phyloP scores from a whole-genome alignment of 2,329 filamentous ascomycete species.

The Chrysoporthe cubensis region DNA sequence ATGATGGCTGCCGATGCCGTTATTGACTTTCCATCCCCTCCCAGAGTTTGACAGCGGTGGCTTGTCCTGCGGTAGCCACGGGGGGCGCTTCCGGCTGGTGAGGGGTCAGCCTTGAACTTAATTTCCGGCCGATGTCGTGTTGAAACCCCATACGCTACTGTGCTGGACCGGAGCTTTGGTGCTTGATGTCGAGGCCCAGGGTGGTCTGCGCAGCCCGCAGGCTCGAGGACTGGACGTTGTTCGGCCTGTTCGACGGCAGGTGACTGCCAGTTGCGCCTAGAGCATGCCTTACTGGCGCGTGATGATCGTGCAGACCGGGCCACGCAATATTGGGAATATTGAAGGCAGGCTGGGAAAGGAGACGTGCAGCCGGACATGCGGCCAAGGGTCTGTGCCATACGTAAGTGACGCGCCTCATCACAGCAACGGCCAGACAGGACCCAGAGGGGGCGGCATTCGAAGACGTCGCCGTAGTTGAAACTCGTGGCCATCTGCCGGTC shows the following conservation, averaged over 20 bases:
- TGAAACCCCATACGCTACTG: slow-evolving; percentile 15
- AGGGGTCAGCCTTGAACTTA: slow-evolving; percentile 21
- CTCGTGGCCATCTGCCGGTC: background rate
- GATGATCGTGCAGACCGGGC: slow-evolving; percentile 21
- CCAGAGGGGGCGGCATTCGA: background rate
- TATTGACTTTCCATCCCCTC: slow-evolving; percentile 11
- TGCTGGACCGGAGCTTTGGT: slow-evolving; percentile 13
- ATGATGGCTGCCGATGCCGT: slow-evolving; percentile 2
- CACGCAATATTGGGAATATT: slow-evolving; percentile 6
- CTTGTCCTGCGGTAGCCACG: slow-evolving; percentile 21
- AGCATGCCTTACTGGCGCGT: slow-evolving; percentile 2
- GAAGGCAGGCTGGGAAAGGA: background rate
- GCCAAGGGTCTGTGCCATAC: background rate
- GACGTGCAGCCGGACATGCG: background rate
- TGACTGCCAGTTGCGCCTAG: background rate
- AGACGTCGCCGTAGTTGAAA: slow-evolving; percentile 3
- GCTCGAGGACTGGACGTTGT: background rate
- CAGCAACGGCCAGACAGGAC: background rate
- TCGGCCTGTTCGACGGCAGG: background rate
- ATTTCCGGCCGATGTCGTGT: slow-evolving; percentile 17
- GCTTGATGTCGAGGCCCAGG: slow-evolving; percentile 22
- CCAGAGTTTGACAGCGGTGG: slow-evolving; percentile 24
- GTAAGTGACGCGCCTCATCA: background rate
- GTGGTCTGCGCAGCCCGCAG: slow-evolving; percentile 4
- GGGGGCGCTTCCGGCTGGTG: slow-evolving; percentile 18